A percentile compares a stretch with the other conserved stretches of the same genome.
These are phyloP conservation scores for Nepenthes alata DNA, from an alignment of 179 eudicot genomes.

Conservation along the genomic window DNA sequence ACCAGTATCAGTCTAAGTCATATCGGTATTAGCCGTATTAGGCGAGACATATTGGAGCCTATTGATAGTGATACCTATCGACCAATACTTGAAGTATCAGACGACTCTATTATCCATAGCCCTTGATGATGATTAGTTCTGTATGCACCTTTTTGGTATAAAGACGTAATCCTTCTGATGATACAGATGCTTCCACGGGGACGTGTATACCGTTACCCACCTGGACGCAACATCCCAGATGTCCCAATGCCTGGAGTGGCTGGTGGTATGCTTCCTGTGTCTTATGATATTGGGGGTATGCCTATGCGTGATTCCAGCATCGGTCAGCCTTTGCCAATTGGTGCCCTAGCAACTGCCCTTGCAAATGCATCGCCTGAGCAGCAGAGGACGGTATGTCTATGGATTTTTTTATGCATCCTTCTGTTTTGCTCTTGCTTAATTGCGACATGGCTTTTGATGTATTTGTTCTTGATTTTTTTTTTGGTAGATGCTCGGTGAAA, in stretches of 20 bases:
- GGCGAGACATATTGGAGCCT: no score
- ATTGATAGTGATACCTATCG: no score
- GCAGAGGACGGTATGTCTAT: conserved; percentile 53
- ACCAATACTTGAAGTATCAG: no score
- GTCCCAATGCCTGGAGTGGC: conserved; percentile 34
- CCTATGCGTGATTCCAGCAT: conserved; percentile 46
- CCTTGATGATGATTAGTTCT: not conserved
- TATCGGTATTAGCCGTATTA: no score
- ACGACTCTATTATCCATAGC: not conserved
- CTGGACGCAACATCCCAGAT: conserved; percentile 64
- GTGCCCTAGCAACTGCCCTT: conserved; percentile 66
- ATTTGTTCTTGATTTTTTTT: no score
- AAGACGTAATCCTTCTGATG: not conserved
- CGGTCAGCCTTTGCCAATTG: conserved; percentile 59
- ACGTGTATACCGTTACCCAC: conserved; percentile 59
- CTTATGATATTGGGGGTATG: conserved; percentile 60
- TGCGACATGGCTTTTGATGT: conserved; percentile 15
- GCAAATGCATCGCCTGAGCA: conserved; percentile 77
- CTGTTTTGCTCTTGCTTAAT: not conserved
- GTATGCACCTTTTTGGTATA: not conserved
- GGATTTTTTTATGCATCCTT: not conserved
- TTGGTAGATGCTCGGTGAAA: conserved; percentile 58
- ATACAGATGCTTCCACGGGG: conserved; percentile 77
- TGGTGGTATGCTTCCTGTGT: conserved; percentile 63
- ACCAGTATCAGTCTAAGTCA: not conserved